phyloP scores from a whole-genome alignment of 441 rosid genomes.

The Corymbia citriodora region DNA sequence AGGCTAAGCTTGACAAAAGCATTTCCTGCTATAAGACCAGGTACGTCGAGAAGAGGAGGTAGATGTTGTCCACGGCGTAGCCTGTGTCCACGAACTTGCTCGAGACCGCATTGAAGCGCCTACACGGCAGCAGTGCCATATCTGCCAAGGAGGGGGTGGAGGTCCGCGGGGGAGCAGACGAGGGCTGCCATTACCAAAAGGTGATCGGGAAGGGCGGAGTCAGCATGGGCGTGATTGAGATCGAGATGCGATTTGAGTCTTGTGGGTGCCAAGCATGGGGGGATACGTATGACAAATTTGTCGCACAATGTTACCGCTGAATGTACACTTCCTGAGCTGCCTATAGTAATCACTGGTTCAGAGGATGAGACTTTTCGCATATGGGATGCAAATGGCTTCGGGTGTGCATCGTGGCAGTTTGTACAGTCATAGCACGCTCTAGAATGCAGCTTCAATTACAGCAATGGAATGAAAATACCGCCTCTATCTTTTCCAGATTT shows the following conservation, averaged over 20 bases:
- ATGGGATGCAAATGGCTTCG: too few species aligned
- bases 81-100: neutral
- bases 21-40: neutral
- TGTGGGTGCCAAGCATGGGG: neutral
- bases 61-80: constrained; percentile 12
- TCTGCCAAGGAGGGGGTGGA: constrained; percentile 7
- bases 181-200: neutral
- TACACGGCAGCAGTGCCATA: neutral
- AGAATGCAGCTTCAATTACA: too few species aligned
- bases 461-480: too few species aligned
- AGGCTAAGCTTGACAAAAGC: neutral
- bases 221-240: too few species aligned
- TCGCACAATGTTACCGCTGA: too few species aligned
- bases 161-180: constrained; percentile 2
- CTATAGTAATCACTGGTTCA: too few species aligned
- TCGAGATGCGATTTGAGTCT: neutral
- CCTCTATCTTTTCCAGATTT: too few species aligned
- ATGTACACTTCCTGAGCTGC: too few species aligned
- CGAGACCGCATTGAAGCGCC: constrained; percentile 1
- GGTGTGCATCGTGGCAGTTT: neutral
- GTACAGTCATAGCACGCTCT: too few species aligned
- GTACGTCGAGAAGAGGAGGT: constrained; percentile 12
- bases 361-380: too few species aligned
- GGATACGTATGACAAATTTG: neutral
- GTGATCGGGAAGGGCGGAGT: too few species aligned